Base-by-base conservation (phyloP, 495 filamentous ascomycete species). In the Neurospora sp. region DNA sequence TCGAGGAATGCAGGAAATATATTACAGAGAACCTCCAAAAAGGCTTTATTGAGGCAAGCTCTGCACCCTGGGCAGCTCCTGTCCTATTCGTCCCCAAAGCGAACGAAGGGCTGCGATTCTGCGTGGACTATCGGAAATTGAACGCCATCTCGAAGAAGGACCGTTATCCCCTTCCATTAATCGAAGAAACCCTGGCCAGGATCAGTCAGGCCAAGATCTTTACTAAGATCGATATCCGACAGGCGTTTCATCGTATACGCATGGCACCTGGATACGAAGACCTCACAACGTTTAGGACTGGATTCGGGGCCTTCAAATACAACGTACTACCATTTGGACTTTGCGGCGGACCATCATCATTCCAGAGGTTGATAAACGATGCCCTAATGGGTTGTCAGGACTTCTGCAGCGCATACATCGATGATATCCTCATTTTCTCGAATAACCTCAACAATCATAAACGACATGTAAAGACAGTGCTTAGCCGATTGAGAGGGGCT, bases 101-200 rank as follows among this genome's bases (percentile, higher is more conserved):
- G 0, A 75, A 78, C 35, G 78, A 80, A 4, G 73, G 72, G 0
- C 42, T 87, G 0, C 69, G 78, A 0, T 74, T 90, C 40, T 88
- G 79, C 77, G 75, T 87, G 0, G 79, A 88, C 61, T 88, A 85
- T 65, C 71, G 76, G 3, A 76, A 74, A 4, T 69, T 88, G 0
- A 89, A 89, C 71, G 61, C 35, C 0, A 69, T 87, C 0, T 87
- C 79, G 0, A 76, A 73, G 5, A 85, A 85, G 72, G 81, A 89
- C 45, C 42, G 75, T 0, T 85, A 87, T 59, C 81, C 82, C 0
- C 61, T 88, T 0, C 84, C 82, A 0, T 65, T 86, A 10, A 85
- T 87, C 20, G 53, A 84, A 20, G 80, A 89, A 72, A 78, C 79
- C 0, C 59, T 88, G 5, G 37, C 75, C 12, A 31, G 72, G 0